Conservation (phyloP, 164 flowering plant species). For the Brasenia schreberi region DNA sequence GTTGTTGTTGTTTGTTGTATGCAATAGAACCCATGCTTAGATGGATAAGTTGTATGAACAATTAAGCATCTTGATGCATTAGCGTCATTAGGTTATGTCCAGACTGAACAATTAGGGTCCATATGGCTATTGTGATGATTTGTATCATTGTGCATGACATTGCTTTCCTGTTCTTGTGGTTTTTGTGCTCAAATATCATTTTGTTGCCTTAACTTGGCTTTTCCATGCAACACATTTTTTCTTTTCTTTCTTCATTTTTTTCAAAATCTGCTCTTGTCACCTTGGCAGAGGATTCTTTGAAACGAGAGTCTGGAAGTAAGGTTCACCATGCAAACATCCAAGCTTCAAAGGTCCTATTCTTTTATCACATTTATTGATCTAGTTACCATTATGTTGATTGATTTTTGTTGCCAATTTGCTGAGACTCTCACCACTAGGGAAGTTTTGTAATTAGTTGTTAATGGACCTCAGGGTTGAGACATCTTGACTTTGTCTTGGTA, state of each 20-base stretch:
- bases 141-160: background rate
- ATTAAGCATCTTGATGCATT: background rate
- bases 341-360: slow-evolving; percentile 63
- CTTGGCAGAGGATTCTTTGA: slow-evolving; percentile 78
- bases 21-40: too few species aligned
- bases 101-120: too few species aligned
- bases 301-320: slow-evolving; percentile 84
- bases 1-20: too few species aligned
- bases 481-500: background rate
- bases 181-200: background rate
- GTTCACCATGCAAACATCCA: slow-evolving; percentile 89
- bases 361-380: background rate
- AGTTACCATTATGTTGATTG: background rate
- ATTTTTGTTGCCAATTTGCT: background rate
- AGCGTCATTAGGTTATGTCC: too few species aligned
- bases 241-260: background rate
- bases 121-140: background rate
- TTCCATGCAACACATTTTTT: background rate
- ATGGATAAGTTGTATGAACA: too few species aligned
- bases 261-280: too few species aligned
- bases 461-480: background rate
- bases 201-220: background rate
- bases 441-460: background rate
- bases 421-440: too few species aligned
- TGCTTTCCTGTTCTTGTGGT: background rate